These are phyloP conservation scores for Arachnopeziza araneosa DNA, from an alignment of 2,329 filamentous ascomycete species.

Conservation along the genomic window DNA sequence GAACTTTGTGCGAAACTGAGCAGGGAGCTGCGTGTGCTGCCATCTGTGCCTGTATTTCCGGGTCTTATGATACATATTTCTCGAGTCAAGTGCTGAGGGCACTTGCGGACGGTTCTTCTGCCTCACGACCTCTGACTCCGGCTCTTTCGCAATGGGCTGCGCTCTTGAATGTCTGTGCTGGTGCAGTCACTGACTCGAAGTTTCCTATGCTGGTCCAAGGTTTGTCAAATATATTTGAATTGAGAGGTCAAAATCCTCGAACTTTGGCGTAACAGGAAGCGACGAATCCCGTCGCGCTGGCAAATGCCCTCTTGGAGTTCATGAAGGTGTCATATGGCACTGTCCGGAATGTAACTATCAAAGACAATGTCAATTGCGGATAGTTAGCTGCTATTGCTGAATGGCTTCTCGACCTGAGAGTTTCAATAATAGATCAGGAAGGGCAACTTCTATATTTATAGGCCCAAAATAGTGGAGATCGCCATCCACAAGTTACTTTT, in stretches of 20 bases:
- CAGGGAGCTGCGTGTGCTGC: conserved; percentile 14
- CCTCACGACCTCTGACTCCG: conserved; percentile 8
- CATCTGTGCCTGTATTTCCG: conserved; percentile 16
- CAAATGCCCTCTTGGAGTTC: not conserved
- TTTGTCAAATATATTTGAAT: not conserved
- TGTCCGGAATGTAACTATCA: conserved; percentile 9
- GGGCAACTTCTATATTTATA: not conserved
- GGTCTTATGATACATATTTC: conserved; percentile 2
- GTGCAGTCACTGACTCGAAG: conserved; percentile 2
- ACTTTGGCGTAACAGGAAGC: not conserved
- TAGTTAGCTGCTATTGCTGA: conserved; percentile 21
- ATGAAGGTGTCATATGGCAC: not conserved
- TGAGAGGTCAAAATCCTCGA: not conserved
- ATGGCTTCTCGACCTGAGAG: conserved; percentile 4
- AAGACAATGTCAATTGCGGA: conserved; percentile 11
- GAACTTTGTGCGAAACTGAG: conserved; percentile 14
- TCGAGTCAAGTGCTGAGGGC: conserved; percentile 1
- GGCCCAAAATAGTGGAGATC: not conserved
- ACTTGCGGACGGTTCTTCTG: not conserved
- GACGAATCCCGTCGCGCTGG: not conserved
- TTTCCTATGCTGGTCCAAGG: conserved; percentile 1
- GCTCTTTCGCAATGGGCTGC: conserved; percentile 2
- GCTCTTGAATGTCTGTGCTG: conserved; percentile 8
- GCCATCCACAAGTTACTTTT: not conserved
- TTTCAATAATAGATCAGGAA: not conserved